Base-by-base conservation (phyloP, 805 yeast species). In the Pichia thaimueangensis region DNA sequence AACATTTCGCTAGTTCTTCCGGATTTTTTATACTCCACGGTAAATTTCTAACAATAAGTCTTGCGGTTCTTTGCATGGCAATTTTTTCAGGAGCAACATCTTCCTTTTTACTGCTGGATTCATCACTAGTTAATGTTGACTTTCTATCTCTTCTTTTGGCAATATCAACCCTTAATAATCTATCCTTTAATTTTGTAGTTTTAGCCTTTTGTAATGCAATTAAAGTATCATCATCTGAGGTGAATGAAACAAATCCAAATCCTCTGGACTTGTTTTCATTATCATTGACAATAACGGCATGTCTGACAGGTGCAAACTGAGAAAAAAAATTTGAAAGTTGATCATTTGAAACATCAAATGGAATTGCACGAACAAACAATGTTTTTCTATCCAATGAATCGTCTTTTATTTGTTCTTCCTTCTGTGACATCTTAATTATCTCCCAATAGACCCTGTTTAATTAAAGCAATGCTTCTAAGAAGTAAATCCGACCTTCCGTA, bases 11-110 rank as follows among this genome's bases (percentile, higher is more conserved):
- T 55, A 93, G 69, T 42, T 76, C 78, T 5, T 77, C 77, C 5
- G 94, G 82, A 47, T 82, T 79, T 58, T 91, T 78, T 35, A 93
- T 80, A 13, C 96, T 82, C 98, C 98, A 93, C 11, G 98, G 98
- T 62, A 93, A 74, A 60, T 93, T 93, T 58, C 98, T 75, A 30
- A 93, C 71, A 52, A 93, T 88, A 45, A 93, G 68, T 53, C 96
- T 78, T 3, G 97, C 89, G 51, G 82, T 77, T 62, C 95, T 81
- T 30, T 52, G 48, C 41, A 58, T 30, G 1, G 55, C 56, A 28
- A 42, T 40, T 16, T 51, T 39, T 36, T 57, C 59, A 7, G 57
- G 47, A 13, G 41, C 23, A 29, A 39, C 35, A 3, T 37, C n/a
- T 23, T 37, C 37, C n/a, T 29, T 37, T 8, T 37, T 35, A 25